Evolutionary conservation across 441 rosid species (phyloP).

Genomic region (Corymbia calophylla): DNA sequence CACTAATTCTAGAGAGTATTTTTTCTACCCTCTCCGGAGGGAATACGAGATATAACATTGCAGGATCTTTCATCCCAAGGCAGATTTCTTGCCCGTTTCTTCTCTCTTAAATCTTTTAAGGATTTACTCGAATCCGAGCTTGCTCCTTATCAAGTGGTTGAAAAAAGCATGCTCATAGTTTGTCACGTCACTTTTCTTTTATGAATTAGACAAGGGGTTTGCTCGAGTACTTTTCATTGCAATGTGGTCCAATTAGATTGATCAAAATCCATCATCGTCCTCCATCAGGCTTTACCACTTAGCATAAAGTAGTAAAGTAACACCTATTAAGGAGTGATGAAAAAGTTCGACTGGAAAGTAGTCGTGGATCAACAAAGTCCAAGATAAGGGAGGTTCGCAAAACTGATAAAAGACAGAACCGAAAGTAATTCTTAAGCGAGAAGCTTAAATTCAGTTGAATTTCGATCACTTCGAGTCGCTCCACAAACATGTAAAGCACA

Average conservation of each 20-base stretch:
- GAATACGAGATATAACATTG: too few relatives aligned
- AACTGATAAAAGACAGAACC: neutral
- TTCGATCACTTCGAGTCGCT: neutral
- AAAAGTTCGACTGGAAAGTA: neutral
- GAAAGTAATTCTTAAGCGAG: neutral
- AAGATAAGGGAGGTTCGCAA: neutral
- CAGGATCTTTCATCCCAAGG: too few relatives aligned
- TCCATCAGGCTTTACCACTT: neutral
- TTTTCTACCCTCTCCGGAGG: too few relatives aligned
- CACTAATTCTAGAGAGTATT: too few relatives aligned
- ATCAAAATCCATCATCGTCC: rapidly evolving
- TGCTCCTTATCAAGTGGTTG: too few relatives aligned
- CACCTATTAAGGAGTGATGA: neutral
- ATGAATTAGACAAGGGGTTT: too few relatives aligned
- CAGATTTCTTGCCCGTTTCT: too few relatives aligned
- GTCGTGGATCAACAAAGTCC: neutral
- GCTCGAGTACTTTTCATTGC: too few relatives aligned
- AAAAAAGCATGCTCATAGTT: too few relatives aligned
- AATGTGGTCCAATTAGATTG: neutral
- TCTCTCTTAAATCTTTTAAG: too few relatives aligned
- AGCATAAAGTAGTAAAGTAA: neutral
- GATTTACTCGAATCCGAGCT: too few relatives aligned
- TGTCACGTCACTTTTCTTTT: too few relatives aligned
- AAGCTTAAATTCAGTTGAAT: neutral
- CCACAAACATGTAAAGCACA: neutral